Conservation (phyloP, 306 rosid species). For the Carpinus viminea region DNA sequence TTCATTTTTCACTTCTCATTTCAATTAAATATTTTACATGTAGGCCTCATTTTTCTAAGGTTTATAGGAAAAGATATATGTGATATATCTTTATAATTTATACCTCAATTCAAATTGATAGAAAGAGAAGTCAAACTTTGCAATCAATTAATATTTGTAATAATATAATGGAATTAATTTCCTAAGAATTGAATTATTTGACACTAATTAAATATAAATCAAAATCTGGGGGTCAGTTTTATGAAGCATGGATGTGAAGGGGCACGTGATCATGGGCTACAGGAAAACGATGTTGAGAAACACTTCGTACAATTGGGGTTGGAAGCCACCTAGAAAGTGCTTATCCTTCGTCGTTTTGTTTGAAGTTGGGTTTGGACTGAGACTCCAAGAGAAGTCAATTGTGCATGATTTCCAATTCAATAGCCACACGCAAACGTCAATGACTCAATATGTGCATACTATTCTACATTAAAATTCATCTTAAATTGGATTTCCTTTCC, state of each 20-base stretch:
- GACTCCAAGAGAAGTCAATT: neutral
- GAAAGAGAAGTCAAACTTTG: neutral
- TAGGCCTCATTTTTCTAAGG: too few species aligned
- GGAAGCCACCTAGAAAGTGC: constrained; percentile 8
- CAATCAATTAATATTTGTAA: neutral
- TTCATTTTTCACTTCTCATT: too few species aligned
- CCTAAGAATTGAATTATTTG: neutral
- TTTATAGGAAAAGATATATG: too few species aligned
- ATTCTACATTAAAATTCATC: neutral
- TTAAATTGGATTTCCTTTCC: neutral
- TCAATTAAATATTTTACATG: too few species aligned
- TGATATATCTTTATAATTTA: too few species aligned
- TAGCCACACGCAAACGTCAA: too few species aligned
- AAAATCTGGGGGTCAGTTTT: neutral
- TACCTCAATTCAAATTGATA: neutral
- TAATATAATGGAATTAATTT: neutral
- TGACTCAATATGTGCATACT: neutral
- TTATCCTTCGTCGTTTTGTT: neutral
- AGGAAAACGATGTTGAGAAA: neutral
- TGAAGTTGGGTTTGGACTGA: neutral
- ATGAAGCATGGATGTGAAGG: neutral
- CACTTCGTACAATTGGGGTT: neutral
- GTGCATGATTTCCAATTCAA: neutral
- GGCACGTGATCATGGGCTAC: neutral
- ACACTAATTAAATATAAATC: neutral